Conservation (phyloP, 2,329 filamentous ascomycete genomes). For the Lasiodiplodia sp. region DNA sequence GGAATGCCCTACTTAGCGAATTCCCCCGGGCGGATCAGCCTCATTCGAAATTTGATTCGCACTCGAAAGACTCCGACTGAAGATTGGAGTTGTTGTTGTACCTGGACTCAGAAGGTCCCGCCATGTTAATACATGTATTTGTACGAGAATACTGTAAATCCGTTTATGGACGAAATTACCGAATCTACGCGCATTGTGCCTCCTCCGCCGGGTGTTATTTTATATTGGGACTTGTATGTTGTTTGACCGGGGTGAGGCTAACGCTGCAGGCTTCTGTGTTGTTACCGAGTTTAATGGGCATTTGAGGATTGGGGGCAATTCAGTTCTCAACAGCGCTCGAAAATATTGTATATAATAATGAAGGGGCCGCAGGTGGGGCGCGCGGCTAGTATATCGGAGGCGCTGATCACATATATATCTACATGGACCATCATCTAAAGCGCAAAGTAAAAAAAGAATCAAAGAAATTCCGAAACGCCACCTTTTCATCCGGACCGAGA, state of each 20-base stretch:
- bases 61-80: neutral
- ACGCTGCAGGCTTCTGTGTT: neutral
- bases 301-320: neutral
- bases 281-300: neutral
- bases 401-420: neutral
- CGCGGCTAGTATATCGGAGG: neutral
- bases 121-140: slow-evolving; percentile 1
- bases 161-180: slow-evolving; percentile 1
- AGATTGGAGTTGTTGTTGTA: neutral
- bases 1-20: neutral
- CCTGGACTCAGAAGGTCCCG: neutral
- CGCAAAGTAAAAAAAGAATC: slow-evolving; percentile 1
- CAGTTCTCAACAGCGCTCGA: neutral
- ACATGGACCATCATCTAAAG: neutral
- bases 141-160: neutral
- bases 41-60: neutral
- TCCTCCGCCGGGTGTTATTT: neutral
- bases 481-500: neutral
- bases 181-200: neutral
- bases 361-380: neutral
- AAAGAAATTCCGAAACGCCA: neutral
- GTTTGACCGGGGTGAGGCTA: neutral
- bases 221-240: neutral
- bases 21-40: neutral
- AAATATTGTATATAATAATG: neutral